Conservation (phyloP, 1,139 yeast species). For the Taphrina wiesneri region DNA sequence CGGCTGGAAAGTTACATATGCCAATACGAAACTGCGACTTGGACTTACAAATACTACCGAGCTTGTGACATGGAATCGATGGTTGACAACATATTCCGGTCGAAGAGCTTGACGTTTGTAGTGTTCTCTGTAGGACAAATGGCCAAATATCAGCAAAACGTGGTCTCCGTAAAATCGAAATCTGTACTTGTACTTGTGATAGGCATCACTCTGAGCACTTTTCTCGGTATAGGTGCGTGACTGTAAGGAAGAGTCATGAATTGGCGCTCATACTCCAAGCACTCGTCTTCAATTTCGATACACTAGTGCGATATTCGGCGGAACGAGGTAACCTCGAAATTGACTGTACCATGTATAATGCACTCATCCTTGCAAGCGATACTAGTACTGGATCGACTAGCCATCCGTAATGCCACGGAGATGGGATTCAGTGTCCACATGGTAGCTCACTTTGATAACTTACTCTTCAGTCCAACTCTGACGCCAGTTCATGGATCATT, state of each 20-base stretch:
- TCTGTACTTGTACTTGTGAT: not conserved
- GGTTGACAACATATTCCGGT: too few species aligned
- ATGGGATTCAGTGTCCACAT: not conserved
- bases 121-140: too few species aligned
- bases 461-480: not conserved
- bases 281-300: not conserved
- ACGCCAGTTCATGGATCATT: not conserved
- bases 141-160: too few species aligned
- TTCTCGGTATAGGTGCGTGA: not conserved
- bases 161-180: not conserved
- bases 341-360: not conserved
- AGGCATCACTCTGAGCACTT: not conserved
- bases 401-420: not conserved
- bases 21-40: too few species aligned
- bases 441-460: not conserved
- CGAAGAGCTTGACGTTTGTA: too few species aligned
- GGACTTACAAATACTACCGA: too few species aligned
- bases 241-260: not conserved
- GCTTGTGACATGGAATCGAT: too few species aligned
- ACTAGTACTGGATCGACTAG: not conserved
- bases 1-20: too few species aligned
- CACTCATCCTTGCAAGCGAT: not conserved
- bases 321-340: not conserved
- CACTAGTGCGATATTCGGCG: not conserved
- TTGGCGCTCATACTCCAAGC: not conserved